Base-by-base conservation (phyloP, 495 filamentous ascomycete genomes). In the Eremomyces bilateralis region DNA sequence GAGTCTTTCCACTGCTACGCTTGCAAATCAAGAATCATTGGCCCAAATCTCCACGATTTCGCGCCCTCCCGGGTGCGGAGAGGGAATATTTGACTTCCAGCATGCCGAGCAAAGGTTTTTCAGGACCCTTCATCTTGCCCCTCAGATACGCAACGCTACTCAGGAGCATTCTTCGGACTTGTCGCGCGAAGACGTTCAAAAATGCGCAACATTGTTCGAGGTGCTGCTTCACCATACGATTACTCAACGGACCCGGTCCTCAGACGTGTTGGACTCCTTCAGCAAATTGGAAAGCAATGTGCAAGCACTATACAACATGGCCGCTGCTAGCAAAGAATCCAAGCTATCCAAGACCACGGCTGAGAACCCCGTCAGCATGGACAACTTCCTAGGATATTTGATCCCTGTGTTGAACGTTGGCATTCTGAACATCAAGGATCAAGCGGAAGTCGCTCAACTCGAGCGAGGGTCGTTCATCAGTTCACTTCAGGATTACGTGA, bases 111-210 rank as follows among this genome's bases (percentile, higher is more conserved):
- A 73, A 36, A 75, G 79, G 45, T 80, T 90, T 55, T 71, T 90
- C 52, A 71, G 75, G 43, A 55, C 76, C 22, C 50, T 93, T 6
- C 74, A 81, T 47, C 49, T 80, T 15, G 60, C 80, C 19, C 67
- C 73, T 19, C 62, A 64, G 29, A 69, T 76, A 29, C 65, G 83
- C 42, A 54, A 69, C 27, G 62, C 70, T 15, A 53, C 63, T 8
- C 60, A 65, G 13, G 72, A 76, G 21, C 82, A 83, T 51, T 83
- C 76, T 0, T 76, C 77, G 13, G 90, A 95, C 41, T 56, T 99
- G 15, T 90, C 69, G 41, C 59, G 64, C 33, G 70, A 73, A 8
- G 80, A 93, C 38, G 64, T 88, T 12, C 60, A 65, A 20, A 64
- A 82, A 41, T 82, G 81, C 50, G 61, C 76, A 10, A 80, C 80